Percentiles rank a stretch among this genome's conserved stretches.
phyloP scores from a whole-genome alignment of 805 yeast genomes.

The Saturnispora quitensis region DNA sequence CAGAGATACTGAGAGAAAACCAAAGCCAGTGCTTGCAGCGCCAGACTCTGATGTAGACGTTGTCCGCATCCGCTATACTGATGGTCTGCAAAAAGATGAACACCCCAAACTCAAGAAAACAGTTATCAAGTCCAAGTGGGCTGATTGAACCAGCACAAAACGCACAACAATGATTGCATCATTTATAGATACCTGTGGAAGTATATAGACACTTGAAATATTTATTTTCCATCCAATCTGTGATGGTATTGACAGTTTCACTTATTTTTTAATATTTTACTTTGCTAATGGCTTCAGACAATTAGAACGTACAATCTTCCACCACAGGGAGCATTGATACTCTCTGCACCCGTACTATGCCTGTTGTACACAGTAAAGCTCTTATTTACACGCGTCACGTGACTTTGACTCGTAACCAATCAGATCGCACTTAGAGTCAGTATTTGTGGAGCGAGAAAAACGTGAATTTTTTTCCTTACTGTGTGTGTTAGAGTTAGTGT shows the following conservation, averaged over 20 bases:
- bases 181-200: background rate
- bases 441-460: conserved; percentile 5
- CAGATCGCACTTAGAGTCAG: background rate
- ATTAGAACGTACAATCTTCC: too few species aligned
- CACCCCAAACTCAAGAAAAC: background rate
- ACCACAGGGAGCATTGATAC: background rate
- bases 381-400: background rate
- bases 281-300: background rate
- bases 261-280: background rate
- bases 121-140: conserved; percentile 3
- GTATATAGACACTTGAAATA: background rate
- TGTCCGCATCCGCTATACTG: conserved; percentile 3
- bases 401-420: background rate
- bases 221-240: background rate
- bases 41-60: background rate
- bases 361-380: background rate
- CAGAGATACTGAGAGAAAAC: background rate
- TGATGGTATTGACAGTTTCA: background rate
- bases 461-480: background rate
- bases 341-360: background rate
- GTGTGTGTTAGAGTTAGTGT: background rate
- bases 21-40: background rate
- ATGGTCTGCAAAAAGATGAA: background rate
- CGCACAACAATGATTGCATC: background rate
- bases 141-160: background rate